A percentile compares a stretch with the other conserved stretches of the same genome.
These are phyloP conservation scores for Saturnispora diversa DNA, from an alignment of 805 yeast species.

Conservation along the genomic window DNA sequence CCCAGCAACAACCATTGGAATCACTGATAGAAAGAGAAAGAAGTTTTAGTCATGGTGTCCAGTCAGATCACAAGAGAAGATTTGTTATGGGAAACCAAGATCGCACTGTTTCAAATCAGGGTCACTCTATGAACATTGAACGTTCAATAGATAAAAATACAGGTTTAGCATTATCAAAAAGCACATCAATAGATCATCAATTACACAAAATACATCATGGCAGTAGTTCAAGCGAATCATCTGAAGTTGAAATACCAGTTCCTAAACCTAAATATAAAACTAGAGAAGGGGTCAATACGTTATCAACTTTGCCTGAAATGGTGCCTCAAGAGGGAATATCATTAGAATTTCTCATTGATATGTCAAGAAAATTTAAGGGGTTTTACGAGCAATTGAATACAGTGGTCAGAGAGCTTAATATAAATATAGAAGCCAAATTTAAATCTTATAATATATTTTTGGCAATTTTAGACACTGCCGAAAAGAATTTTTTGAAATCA, in stretches of 20 bases:
- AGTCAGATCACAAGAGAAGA: not conserved
- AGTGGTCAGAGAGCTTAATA: slow-evolving; percentile 15
- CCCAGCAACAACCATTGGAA: slow-evolving; percentile 2
- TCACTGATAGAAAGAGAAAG: slow-evolving; percentile 1
- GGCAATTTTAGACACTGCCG: slow-evolving; percentile 18
- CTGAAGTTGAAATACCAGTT: slow-evolving; percentile 11
- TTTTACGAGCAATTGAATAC: slow-evolving; percentile 19
- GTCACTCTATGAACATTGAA: slow-evolving; percentile 4
- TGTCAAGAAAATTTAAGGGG: slow-evolving; percentile 20
- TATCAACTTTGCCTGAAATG: slow-evolving; percentile 11
- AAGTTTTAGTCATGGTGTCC: slow-evolving; percentile 3
- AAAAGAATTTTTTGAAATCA: slow-evolving; percentile 14
- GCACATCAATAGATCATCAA: slow-evolving; percentile 13
- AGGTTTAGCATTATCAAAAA: not conserved
- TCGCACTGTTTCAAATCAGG: slow-evolving; percentile 3
- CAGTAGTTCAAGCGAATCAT: slow-evolving; percentile 17
- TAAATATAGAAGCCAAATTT: slow-evolving; percentile 12
- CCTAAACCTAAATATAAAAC: slow-evolving; percentile 6
- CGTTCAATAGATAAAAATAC: not conserved
- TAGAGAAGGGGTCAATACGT: slow-evolving; percentile 9
- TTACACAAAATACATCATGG: slow-evolving; percentile 19
- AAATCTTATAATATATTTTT: slow-evolving; percentile 17
- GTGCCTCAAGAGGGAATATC: slow-evolving; percentile 5
- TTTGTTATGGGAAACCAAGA: slow-evolving; percentile 6
- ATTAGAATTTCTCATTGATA: slow-evolving; percentile 13